Conservation (phyloP, 2,329 filamentous ascomycete genomes). For the Cladosporium sp. region DNA sequence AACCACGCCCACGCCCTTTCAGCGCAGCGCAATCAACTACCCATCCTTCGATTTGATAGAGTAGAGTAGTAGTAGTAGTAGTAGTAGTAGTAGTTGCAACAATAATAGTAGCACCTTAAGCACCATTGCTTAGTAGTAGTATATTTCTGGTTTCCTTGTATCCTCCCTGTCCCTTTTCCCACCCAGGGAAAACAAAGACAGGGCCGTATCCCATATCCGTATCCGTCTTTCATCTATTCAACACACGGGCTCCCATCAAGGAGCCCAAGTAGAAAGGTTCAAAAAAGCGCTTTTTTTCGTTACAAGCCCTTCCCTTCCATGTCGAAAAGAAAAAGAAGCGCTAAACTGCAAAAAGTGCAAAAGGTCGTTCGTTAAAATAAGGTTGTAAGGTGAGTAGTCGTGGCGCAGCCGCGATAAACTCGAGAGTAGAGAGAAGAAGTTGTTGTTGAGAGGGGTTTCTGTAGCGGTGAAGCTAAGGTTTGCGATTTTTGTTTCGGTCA, state of each 20-base stretch:
- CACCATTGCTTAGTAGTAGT: background rate
- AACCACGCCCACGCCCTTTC: background rate
- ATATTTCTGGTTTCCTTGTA: slow-evolving; percentile 2
- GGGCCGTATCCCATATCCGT: background rate
- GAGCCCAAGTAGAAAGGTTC: background rate
- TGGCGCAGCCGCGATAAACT: slow-evolving; percentile 7
- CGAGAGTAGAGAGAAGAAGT: slow-evolving; percentile 8
- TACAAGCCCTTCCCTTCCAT: background rate
- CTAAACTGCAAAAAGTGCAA: slow-evolving; percentile 4
- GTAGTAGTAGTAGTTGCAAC: background rate
- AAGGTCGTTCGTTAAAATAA: background rate
- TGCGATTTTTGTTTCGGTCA: background rate
- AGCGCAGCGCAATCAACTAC: background rate
- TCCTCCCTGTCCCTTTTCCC: background rate
- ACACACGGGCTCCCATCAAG: slow-evolving; percentile 2
- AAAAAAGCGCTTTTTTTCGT: slow-evolving; percentile 6
- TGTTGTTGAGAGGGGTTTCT: background rate
- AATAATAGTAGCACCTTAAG: background rate
- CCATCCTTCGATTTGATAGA: slow-evolving; percentile 5
- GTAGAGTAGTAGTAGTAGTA: background rate
- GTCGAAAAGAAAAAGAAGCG: slow-evolving; percentile 6
- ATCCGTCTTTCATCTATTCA: slow-evolving; percentile 15
- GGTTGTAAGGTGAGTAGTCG: slow-evolving; percentile 1
- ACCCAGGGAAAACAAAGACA: background rate
- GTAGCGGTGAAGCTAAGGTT: background rate